These are phyloP conservation scores for Geotrichum restrictum DNA, from an alignment of 1,139 yeast genomes.

Conservation along the genomic window DNA sequence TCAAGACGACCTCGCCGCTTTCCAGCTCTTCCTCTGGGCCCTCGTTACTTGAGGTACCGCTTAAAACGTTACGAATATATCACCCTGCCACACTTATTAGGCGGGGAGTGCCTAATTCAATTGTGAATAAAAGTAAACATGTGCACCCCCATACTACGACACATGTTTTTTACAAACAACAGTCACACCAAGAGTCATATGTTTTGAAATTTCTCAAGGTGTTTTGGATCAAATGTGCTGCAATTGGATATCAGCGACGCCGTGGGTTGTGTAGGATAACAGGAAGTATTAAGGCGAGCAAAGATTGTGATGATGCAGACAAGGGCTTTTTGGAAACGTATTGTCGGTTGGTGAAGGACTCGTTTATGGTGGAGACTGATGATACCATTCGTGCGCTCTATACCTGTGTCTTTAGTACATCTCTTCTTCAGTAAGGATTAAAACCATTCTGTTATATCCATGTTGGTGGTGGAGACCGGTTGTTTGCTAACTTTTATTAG, in stretches of 20 bases:
- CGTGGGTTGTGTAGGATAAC: background rate
- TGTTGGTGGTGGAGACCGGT: background rate
- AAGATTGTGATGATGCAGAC: constrained; percentile 8
- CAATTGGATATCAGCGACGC: constrained; percentile 18
- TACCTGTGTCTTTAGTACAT: constrained; percentile 1
- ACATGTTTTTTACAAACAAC: background rate
- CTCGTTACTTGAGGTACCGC: background rate
- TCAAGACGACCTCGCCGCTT: background rate
- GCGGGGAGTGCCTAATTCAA: background rate
- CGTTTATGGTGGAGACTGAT: constrained; percentile 9
- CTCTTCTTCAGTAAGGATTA: background rate
- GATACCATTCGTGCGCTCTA: constrained; percentile 11
- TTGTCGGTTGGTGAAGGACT: constrained; percentile 9
- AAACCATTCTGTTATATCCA: background rate
- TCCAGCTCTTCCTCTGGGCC: background rate
- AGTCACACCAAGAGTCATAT: constrained; percentile 1
- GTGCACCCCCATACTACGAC: background rate
- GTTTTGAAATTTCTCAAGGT: constrained; percentile 13
- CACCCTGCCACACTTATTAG: constrained; percentile 14
- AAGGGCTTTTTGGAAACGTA: constrained; percentile 9
- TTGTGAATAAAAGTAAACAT: background rate
- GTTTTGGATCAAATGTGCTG: constrained; percentile 20
- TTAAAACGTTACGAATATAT: constrained; percentile 1
- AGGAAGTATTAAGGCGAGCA: background rate
- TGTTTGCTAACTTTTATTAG: no score